Evolutionary conservation across 2,329 filamentous ascomycete genomes (phyloP).

Genomic region (Esteya vermicola): DNA sequence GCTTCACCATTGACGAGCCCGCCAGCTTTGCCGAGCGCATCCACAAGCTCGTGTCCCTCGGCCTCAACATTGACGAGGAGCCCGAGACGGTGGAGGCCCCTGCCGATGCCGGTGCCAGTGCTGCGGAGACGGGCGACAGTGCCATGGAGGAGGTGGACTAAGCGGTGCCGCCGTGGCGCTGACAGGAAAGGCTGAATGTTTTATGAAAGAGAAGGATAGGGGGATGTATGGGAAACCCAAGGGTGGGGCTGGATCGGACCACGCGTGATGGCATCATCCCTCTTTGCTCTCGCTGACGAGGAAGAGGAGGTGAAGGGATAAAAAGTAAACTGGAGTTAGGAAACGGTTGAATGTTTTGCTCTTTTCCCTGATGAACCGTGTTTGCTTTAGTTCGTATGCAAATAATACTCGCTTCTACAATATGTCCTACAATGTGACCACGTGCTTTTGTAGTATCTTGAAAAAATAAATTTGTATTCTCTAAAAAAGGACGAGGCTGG

Average conservation of each 20-base stretch:
- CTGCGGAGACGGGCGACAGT: conserved; percentile 62
- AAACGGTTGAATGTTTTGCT: conserved; percentile 14
- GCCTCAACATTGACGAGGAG: conserved; percentile 93
- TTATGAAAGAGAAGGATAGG: too few species aligned
- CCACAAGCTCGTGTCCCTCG: conserved; percentile 97
- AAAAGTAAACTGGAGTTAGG: conserved; percentile 27
- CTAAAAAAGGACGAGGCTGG: too few species aligned
- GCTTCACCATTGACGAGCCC: conserved; percentile 99
- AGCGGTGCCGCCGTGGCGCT: too few species aligned
- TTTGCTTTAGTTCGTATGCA: conserved; percentile 2
- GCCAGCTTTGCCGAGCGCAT: conserved; percentile 97
- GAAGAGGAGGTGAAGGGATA: conserved; percentile 17
- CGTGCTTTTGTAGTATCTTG: too few species aligned
- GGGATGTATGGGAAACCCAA: too few species aligned
- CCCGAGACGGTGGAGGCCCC: conserved; percentile 53
- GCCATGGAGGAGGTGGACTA: conserved; percentile 99
- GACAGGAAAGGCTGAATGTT: too few species aligned
- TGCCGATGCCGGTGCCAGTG: conserved; percentile 41
- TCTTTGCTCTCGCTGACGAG: too few species aligned
- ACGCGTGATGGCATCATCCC: too few species aligned
- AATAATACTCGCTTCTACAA: too few species aligned
- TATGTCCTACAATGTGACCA: too few species aligned
- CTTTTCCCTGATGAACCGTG: conserved; percentile 7
- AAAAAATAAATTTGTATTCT: too few species aligned
- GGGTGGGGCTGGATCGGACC: too few species aligned